Base-by-base conservation (phyloP, 495 filamentous ascomycete genomes). In the Xylaria longipes region DNA sequence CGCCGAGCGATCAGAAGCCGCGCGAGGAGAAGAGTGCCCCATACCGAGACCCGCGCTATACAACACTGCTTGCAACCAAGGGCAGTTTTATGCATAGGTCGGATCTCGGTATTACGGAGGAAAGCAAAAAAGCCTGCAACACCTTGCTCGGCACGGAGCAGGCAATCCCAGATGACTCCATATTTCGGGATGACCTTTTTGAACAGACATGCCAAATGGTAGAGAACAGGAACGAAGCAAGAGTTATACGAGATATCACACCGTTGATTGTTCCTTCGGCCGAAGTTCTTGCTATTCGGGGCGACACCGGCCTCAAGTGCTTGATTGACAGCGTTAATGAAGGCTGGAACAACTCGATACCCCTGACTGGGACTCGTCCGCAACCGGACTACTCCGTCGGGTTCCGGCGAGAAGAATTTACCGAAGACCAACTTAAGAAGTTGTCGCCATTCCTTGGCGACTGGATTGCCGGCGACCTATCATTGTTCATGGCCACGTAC, bases 331-430 rank as follows among this genome's bases (percentile, higher is more conserved):
- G 79, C 68, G 75, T 82, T 46, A 84, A 86, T 72, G 80, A 84
- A 76, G 76, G 72, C 52, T 87, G 81, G 83, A 78, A 75, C 64
- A 82, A 75, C 57, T 78, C 74, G 9, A 74, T 81, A 54, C 73
- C 80, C 6, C 54, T 85, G 0, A 69, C 78, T 20, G 74, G 71
- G 25, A 68, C 80, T 57, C 76, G 77, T 52, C 82, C 82, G 56
- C 80, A 87, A 72, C 84, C 83, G 20, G 80, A 85, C 71, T 86
- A 82, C 72, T 76, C 81, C n/a, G 73, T 84, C 8, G 82, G 82
- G 62, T 86, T 86, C 64, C 68, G 63, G 66, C 75, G 80, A 76
- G 77, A 75, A 33, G 80, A 79, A 61, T 86, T 86, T 46, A 84
- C 76, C 4, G 54, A 81, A 0, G 73, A 80, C 27, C 83, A 84